These are phyloP conservation scores for Chytriomyces hyalinus DNA, from an alignment of 192 early-diverging fungal genomes.

Conservation along the genomic window DNA sequence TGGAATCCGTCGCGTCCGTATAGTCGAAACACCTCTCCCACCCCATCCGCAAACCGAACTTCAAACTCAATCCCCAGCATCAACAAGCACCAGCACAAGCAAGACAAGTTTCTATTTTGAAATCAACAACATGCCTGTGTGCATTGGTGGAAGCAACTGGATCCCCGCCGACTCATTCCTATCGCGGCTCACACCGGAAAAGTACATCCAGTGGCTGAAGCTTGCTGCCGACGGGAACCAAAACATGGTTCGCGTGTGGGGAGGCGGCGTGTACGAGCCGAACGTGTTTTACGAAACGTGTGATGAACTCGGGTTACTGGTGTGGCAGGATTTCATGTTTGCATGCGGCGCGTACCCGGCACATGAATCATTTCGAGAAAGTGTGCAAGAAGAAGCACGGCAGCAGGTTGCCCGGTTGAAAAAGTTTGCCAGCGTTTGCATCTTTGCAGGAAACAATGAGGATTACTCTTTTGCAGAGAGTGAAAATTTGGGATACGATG, in stretches of 20 bases:
- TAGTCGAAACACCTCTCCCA: slow-evolving; percentile 20
- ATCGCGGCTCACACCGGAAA: slow-evolving; percentile 35
- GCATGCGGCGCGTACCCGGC: slow-evolving; percentile 61
- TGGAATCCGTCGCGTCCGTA: slow-evolving; percentile 14
- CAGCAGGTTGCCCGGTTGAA: slow-evolving; percentile 50
- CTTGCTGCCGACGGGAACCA: slow-evolving; percentile 51
- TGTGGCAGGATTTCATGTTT: slow-evolving; percentile 75
- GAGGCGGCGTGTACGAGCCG: slow-evolving; percentile 59
- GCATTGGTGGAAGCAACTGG: slow-evolving; percentile 62
- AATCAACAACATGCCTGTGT: slow-evolving; percentile 54
- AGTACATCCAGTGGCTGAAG: slow-evolving; percentile 37
- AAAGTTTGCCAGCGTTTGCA: slow-evolving; percentile 54
- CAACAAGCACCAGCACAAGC: slow-evolving; percentile 21
- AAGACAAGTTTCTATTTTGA: slow-evolving; percentile 57
- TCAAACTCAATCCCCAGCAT: slow-evolving; percentile 29
- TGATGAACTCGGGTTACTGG: slow-evolving; percentile 60
- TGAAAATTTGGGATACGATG: slow-evolving; percentile 50
- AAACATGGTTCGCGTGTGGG: slow-evolving; percentile 70
- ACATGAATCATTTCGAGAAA: slow-evolving; percentile 45
- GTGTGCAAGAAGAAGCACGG: slow-evolving; percentile 50
- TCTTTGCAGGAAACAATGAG: slow-evolving; percentile 69
- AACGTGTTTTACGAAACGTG: slow-evolving; percentile 59
- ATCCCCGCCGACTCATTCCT: slow-evolving; percentile 64
- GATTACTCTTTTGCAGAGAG: slow-evolving; percentile 55
- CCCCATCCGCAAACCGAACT: background rate